Evolutionary conservation across 305 asterid species (phyloP), one percentile per base, ranked within the genome.

Genomic region (Coffea humblotiana): DNA sequence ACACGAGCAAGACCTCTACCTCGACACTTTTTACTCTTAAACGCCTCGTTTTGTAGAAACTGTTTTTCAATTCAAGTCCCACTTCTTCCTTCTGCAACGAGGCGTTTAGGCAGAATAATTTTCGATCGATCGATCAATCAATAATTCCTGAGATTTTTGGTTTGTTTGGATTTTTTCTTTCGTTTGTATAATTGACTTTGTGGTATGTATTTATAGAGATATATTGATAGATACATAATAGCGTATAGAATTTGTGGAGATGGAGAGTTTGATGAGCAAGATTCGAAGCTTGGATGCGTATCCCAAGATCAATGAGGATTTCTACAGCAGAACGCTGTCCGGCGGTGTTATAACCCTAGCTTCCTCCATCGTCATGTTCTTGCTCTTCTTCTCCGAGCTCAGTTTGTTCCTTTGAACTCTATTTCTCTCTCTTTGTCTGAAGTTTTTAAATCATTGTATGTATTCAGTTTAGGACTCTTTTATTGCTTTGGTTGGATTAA

Each of bases 271-370:
- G 58, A 78, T 94, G 76, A 88, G 88, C 84, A 95, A 81, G 83
- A 65, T 95, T 7, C 91, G 98, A 86, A 88, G 80, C 83, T 82
- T 95, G 85, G 99, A 95, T 81, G 97, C 95, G 61, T 93, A 93
- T 81, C 98, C 98, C 25, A 95, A 95, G 95, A 89, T 95, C 88
- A 95, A 95, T 79, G 97, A 95, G 86, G 99, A 95, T 92, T 95
- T 95, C 90, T 95, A 91, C 87, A 93, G 98, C 90, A 84, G 99
- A 78, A 93, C 99, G 52, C 90, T 95, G 29, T 92, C 99, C 32
- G 99, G 99, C 12, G 98, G 98, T 47, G 80, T 95, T 72, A 93
- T 95, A 69, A 95, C 99, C 82, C 71, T 95, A 35, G 92, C 86
- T 79, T 95, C 99, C 25, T 89, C 98, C 88, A 48, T 95, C 74